Percentiles rank a stretch among this genome's conserved stretches.
Conservation (phyloP, 305 asterid species). For the Fraxinus nigra region DNA sequence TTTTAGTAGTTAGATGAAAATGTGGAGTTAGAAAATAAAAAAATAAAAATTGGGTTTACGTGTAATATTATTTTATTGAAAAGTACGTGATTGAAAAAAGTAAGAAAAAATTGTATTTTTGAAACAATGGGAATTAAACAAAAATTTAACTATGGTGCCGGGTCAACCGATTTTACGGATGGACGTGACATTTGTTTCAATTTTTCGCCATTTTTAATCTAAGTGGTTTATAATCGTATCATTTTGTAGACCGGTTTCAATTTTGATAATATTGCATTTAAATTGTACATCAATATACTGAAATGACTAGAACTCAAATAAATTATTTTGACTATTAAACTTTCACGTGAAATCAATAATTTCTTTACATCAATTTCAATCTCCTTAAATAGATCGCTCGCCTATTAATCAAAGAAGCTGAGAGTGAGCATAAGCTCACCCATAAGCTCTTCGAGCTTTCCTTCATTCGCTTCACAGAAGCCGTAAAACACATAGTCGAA, state of each 20-base stretch:
- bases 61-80: too few relatives aligned
- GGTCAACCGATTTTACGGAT: background rate
- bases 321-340: background rate
- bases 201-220: too few relatives aligned
- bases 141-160: too few relatives aligned
- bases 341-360: background rate
- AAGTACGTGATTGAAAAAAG: too few relatives aligned
- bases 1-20: too few relatives aligned
- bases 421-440: background rate
- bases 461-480: background rate
- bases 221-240: background rate
- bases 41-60: too few relatives aligned
- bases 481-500: background rate
- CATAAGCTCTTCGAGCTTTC: background rate
- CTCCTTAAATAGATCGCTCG: background rate
- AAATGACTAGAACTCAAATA: background rate
- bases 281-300: background rate
- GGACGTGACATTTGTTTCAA: background rate
- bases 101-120: too few relatives aligned
- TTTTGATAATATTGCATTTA: background rate
- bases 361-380: background rate
- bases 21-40: too few relatives aligned
- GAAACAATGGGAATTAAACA: too few relatives aligned
- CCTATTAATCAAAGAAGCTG: background rate
- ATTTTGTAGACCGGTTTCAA: background rate